These are phyloP conservation scores for Nicotiana undulata DNA, from an alignment of 257 asterid species.

Conservation along the genomic window DNA sequence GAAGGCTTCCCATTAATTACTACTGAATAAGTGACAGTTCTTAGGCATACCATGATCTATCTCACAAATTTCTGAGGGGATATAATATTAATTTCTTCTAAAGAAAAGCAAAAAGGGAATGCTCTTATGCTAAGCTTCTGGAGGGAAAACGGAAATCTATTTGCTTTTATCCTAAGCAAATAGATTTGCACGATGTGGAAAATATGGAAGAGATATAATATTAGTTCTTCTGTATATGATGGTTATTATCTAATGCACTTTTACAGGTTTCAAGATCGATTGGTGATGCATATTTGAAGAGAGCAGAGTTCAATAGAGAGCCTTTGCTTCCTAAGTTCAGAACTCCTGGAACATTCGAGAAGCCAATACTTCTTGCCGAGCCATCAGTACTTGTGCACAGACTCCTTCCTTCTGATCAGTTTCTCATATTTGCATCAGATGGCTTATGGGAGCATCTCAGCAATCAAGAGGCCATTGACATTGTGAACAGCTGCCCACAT, in stretches of 20 bases:
- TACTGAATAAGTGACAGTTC: too few relatives aligned
- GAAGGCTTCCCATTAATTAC: too few relatives aligned
- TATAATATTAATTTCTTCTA: neutral
- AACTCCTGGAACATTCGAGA: constrained; percentile 11
- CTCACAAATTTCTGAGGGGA: too few relatives aligned
- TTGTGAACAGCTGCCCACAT: constrained; percentile 16
- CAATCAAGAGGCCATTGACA: constrained; percentile 24
- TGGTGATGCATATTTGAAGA: constrained; percentile 30
- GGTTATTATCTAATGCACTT: neutral
- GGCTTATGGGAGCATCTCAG: constrained; percentile 31
- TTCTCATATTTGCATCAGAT: constrained; percentile 25
- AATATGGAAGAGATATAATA: neutral
- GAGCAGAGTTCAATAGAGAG: constrained; percentile 17
- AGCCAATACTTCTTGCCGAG: constrained; percentile 21
- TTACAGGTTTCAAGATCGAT: constrained; percentile 27
- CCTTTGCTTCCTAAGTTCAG: constrained; percentile 25
- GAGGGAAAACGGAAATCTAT: neutral
- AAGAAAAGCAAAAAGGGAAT: neutral
- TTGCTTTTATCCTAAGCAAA: too few relatives aligned
- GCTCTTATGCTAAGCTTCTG: neutral
- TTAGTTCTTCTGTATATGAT: neutral
- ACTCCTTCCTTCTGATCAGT: constrained; percentile 17
- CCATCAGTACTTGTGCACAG: constrained; percentile 20
- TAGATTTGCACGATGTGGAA: too few relatives aligned
- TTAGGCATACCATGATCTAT: too few relatives aligned